A percentile compares a stretch with the other conserved stretches of the same genome.
Evolutionary conservation across 805 yeast species (phyloP).

Genomic region (Saccharomycopsis sp.): DNA sequence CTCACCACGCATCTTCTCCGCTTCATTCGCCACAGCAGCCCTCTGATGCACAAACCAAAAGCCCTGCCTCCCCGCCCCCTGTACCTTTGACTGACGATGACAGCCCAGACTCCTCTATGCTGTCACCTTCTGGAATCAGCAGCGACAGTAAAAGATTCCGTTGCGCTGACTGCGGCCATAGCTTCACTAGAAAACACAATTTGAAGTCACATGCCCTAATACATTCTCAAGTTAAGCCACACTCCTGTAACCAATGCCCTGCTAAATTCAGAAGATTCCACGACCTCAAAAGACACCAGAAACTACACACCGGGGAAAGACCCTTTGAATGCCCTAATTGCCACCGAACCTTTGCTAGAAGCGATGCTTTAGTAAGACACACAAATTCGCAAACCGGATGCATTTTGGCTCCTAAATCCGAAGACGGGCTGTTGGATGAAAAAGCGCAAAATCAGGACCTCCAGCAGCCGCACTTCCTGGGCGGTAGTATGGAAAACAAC

Average conservation of each 20-base stretch:
- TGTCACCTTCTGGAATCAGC: neutral
- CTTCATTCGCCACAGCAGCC: constrained; percentile 4
- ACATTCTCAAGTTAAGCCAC: constrained; percentile 61
- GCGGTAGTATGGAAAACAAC: neutral
- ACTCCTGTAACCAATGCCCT: constrained; percentile 52
- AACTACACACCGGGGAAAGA: constrained; percentile 69
- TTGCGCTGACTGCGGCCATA: constrained; percentile 56
- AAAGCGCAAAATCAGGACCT: neutral
- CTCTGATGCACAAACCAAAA: constrained; percentile 18
- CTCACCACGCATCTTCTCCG: neutral
- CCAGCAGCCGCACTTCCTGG: too few species aligned
- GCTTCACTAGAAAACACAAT: constrained; percentile 68
- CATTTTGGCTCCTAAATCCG: constrained; percentile 9
- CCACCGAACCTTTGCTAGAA: constrained; percentile 60
- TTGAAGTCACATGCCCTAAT: constrained; percentile 65
- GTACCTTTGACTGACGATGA: neutral
- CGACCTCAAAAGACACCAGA: constrained; percentile 70
- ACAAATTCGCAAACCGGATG: constrained; percentile 38
- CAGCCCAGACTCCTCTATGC: neutral
- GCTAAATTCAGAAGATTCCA: constrained; percentile 63
- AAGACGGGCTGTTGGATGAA: neutral
- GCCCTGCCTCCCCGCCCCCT: constrained; percentile 20
- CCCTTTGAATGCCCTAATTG: constrained; percentile 60
- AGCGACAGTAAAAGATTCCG: constrained; percentile 27
- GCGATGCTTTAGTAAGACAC: constrained; percentile 72